Base-by-base conservation (phyloP, 2,329 filamentous ascomycete species). In the Bipolaris victoriae region DNA sequence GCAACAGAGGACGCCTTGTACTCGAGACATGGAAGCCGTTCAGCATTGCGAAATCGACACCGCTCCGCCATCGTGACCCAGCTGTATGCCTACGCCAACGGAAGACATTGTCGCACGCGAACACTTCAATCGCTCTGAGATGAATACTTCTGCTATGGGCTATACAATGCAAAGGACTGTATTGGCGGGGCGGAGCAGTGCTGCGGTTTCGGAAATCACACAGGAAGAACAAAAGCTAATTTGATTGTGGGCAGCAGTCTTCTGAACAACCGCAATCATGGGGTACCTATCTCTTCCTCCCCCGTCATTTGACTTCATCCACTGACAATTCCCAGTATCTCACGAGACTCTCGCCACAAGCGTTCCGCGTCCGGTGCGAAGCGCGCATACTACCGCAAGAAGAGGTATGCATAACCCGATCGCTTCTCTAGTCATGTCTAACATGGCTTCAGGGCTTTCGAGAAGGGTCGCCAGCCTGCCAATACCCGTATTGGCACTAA, bases 271-370 rank as follows among this genome's bases (percentile, higher is more conserved):
- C 76, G 80, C 79, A 81, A 81, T 74, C 76, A 83, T 83, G 81
- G 81, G 80, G 80, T 82, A 81, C 76, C 69, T 73, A 68, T 54
- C 48, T 55, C 50, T 55, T 50, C 59, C 37, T 44, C 52, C 40
- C 40, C 44, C 35, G 39, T 40, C 41, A 15, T 2, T 24, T 44
- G 4, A 44, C 52, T 33, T 22, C 60, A 65, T 46, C 24, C 47
- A 72, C 79, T 82, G 66, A 82, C 75, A 52, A 13, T 26, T 36
- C 41, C 11, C 75, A 83, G 95, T 99, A 98, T 99, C 86, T 97
- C 94, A 84, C 91, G 95, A 86, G 94, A 98, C 86, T 97, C 92
- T 82, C 92, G 95, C 86, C 95, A 99, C 90, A 99, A 99, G 91
- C 93, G 95, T 86, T 93, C 92, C 84, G 93, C 94, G 83, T 91